Base-by-base conservation (phyloP, 1,284 basidiomycete species). In the Trichosporon coremiiforme region DNA sequence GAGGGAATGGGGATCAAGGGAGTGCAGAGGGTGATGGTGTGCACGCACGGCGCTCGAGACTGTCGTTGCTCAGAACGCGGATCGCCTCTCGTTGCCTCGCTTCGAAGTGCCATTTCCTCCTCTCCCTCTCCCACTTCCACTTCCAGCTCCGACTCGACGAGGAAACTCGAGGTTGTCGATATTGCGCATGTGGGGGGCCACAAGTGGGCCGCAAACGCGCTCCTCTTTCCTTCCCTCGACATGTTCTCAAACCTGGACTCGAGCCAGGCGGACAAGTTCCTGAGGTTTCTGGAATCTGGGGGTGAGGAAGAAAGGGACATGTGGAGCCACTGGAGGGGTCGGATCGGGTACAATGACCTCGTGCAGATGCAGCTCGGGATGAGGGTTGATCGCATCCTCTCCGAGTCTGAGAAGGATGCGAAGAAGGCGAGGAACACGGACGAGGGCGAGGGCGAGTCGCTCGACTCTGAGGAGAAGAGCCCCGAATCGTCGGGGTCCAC, bases 131-230 rank as follows among this genome's bases (percentile, higher is more conserved):
- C n/a, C n/a, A n/a, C n/a, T n/a, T n/a, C n/a, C n/a, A n/a, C n/a
- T n/a, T n/a, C n/a, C 36, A 7, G 12, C 6, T 53, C n/a, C 20
- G 1, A 2, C 20, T 22, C 47, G 20, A 20, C n/a, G n/a, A n/a
- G n/a, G n/a, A n/a, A n/a, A n/a, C 20, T 17, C 20, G 47, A 53
- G 9, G 9, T 53, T 1, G 20, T 22, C 4, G 47, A 53, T 9
- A 53, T 91, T 12, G 90, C 87, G 0, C 93, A 94, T 82, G 89
- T 94, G 60, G 93, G 93, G 1, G 91, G 91, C 29, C 93, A 95
- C 83, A 87, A 91, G 91, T 90, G 89, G 78, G 92, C 93, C 0
- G 91, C 90, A 1, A 94, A 94, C 79, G 78, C 91, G 1, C 82
- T 94, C 31, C 83, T 91, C 3, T 90, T 90, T 73, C 92, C 92